These are phyloP conservation scores for Xylaria sp. DNA, from an alignment of 2,329 filamentous ascomycete genomes.

Conservation along the genomic window DNA sequence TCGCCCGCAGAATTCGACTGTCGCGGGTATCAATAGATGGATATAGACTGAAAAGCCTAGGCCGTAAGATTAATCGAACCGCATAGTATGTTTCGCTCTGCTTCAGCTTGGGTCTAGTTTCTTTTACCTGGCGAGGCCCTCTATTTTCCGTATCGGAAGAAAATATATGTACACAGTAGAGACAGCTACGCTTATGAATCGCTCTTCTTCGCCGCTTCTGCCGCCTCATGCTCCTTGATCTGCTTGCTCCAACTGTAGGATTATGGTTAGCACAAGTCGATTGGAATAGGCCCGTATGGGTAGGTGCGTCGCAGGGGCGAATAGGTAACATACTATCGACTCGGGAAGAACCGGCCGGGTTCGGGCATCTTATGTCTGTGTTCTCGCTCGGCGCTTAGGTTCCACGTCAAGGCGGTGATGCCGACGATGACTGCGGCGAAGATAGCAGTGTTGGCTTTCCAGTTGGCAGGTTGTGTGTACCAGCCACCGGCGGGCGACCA, in stretches of 20 bases:
- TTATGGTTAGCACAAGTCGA: constrained; percentile 18
- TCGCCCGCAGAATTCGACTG: background rate
- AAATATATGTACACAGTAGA: constrained; percentile 34
- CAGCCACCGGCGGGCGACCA: constrained; percentile 98
- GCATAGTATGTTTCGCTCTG: no score
- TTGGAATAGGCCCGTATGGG: no score
- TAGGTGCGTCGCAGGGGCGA: no score
- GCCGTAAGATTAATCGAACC: no score
- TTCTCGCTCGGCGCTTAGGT: constrained; percentile 75
- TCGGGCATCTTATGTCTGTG: constrained; percentile 79
- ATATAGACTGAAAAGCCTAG: no score
- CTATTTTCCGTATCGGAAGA: constrained; percentile 27
- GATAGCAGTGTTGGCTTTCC: constrained; percentile 88
- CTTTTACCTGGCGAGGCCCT: constrained; percentile 2
- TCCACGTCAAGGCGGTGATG: constrained; percentile 70
- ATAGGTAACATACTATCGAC: constrained; percentile 71
- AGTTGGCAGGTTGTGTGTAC: constrained; percentile 95
- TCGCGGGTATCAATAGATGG: no score
- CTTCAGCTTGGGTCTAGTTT: no score
- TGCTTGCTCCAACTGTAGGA: constrained; percentile 50
- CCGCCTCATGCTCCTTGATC: constrained; percentile 52
- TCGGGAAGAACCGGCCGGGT: constrained; percentile 79
- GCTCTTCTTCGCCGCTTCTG: constrained; percentile 39
- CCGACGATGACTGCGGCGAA: constrained; percentile 72
- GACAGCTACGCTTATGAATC: constrained; percentile 31